phyloP scores from a whole-genome alignment of 208 protist species.

The Leishmania braziliensis region DNA sequence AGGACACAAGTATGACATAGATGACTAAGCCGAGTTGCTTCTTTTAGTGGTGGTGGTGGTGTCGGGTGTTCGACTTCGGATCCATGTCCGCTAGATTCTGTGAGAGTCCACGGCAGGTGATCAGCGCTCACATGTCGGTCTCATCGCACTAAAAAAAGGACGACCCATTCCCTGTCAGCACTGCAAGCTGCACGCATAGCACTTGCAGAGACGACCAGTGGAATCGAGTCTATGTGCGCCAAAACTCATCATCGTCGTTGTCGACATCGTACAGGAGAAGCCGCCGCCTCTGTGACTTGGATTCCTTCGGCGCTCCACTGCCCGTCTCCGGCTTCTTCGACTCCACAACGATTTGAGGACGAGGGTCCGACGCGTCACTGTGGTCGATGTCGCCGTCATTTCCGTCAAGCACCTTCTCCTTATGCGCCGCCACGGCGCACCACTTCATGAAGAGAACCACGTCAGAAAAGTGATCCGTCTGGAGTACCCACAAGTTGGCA shows the following conservation, averaged over 20 bases:
- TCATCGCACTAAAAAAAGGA: neutral
- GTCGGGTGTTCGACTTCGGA: neutral
- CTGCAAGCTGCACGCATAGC: neutral
- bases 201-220: neutral
- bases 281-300: neutral
- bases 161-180: neutral
- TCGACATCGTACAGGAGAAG: conserved; percentile 11
- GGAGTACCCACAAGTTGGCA: conserved; percentile 68
- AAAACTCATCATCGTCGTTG: conserved; percentile 1
- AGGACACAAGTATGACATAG: neutral
- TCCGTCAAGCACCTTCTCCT: conserved; percentile 44
- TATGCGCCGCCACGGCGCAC: conserved; percentile 80
- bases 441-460: conserved; percentile 77
- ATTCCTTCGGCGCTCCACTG: neutral
- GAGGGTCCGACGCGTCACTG: neutral
- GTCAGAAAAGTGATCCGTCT: conserved; percentile 83
- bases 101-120: neutral
- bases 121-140: neutral
- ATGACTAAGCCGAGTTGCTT: neutral
- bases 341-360: conserved; percentile 20
- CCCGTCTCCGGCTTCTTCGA: neutral
- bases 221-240: neutral
- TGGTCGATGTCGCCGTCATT: neutral
- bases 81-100: neutral
- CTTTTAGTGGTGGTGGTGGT: neutral